These are phyloP conservation scores for Aspergillus coremiiformis DNA, from an alignment of 495 filamentous ascomycete genomes.

Conservation along the genomic window DNA sequence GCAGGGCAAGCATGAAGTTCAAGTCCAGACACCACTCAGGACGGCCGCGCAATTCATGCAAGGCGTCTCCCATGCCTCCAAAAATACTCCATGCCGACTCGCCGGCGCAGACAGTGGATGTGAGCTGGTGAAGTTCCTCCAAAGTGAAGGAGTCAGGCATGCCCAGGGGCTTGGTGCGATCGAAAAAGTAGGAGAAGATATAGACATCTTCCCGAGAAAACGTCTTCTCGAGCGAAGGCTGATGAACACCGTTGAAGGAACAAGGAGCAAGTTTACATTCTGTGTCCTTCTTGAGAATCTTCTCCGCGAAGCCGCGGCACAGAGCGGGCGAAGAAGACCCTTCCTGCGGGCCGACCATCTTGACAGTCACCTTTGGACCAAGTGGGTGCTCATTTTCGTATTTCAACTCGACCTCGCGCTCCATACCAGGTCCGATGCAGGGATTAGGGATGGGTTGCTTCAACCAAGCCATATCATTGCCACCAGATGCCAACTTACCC, in stretches of 20 bases:
- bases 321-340: conserved; percentile 61
- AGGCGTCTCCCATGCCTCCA: conserved; percentile 58
- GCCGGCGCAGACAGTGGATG: conserved; percentile 77
- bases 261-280: conserved; percentile 79
- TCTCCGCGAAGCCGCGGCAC: conserved; percentile 84
- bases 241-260: conserved; percentile 95
- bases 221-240: conserved; percentile 86
- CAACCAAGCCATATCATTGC: conserved; percentile 48
- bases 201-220: conserved; percentile 89
- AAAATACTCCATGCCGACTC: conserved; percentile 73
- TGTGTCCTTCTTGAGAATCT: conserved; percentile 80
- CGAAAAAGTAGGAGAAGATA: conserved; percentile 95
- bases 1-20: conserved; percentile 85
- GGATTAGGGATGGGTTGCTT: conserved; percentile 69
- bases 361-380: conserved; percentile 55
- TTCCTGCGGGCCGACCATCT: conserved; percentile 75
- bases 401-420: conserved; percentile 57
- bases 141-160: conserved; percentile 95
- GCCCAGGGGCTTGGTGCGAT: conserved; percentile 82
- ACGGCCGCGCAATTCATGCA: conserved; percentile 63
- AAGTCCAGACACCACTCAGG: conserved; percentile 91
- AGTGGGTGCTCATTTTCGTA: conserved; percentile 56
- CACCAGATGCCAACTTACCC: conserved; percentile 45
- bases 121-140: conserved; percentile 74
- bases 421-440: conserved; percentile 78